phyloP scores from a whole-genome alignment of 75 land plant genomes.

The Larix kaempferi region DNA sequence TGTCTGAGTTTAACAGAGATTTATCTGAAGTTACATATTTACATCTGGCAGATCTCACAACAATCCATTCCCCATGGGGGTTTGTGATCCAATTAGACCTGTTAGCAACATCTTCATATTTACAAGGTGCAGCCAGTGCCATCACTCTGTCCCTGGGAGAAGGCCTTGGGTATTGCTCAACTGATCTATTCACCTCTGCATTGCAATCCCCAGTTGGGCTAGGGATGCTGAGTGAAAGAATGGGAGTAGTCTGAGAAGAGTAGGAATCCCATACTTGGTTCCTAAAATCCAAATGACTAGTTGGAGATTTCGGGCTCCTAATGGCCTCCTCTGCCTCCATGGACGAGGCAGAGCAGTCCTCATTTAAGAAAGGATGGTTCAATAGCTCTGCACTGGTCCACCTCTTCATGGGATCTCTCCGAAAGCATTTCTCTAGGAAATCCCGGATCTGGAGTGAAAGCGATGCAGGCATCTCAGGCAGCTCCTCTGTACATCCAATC shows the following conservation, averaged over 20 bases:
- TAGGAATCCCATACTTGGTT: neutral
- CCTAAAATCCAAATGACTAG: neutral
- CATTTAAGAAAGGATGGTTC: slow-evolving; percentile 29
- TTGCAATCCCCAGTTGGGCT: neutral
- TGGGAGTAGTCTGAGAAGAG: neutral
- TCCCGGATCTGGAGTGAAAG: slow-evolving; percentile 29
- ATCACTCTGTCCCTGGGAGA: neutral
- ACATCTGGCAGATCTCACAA: neutral
- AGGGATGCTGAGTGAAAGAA: neutral
- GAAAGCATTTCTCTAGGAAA: slow-evolving; percentile 35
- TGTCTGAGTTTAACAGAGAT: too few relatives aligned
- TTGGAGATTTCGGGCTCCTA: neutral
- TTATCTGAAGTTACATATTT: too few relatives aligned
- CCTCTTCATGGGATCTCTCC: slow-evolving; percentile 26
- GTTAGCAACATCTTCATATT: neutral
- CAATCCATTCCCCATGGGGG: neutral
- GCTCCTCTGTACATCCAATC: slow-evolving; percentile 35
- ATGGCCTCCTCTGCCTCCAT: neutral
- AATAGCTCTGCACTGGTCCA: slow-evolving; percentile 34
- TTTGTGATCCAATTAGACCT: neutral
- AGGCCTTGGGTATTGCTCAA: neutral
- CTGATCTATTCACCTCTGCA: neutral
- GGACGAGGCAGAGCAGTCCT: neutral
- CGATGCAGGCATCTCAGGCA: slow-evolving; percentile 23
- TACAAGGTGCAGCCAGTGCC: too few relatives aligned